Percentiles rank a stretch among this genome's conserved stretches.
Conservation (phyloP, 2,329 filamentous ascomycete species). For the Pezizomycotina sp. region DNA sequence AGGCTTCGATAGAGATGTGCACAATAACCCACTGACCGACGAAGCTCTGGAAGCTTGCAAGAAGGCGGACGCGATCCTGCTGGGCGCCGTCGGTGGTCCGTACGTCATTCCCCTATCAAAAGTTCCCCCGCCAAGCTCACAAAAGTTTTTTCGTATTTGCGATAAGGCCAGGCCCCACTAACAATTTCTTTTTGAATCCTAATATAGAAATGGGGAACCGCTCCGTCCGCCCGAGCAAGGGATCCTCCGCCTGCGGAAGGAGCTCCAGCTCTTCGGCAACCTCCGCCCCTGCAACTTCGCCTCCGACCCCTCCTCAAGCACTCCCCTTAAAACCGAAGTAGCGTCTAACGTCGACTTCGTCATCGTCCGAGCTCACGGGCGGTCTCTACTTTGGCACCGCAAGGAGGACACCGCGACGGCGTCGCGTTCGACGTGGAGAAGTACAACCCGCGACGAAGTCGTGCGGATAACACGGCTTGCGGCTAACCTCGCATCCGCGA, state of each 20-base stretch:
- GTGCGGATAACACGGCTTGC: conserved; percentile 74
- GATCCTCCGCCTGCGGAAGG: conserved; percentile 76
- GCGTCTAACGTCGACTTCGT: conserved; percentile 81
- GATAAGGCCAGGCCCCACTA: background rate
- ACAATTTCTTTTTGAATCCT: conserved; percentile 15
- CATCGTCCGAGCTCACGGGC: conserved; percentile 82
- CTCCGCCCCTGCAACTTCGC: conserved; percentile 92
- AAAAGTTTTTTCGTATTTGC: background rate
- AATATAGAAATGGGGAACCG: conserved; percentile 70
- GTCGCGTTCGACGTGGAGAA: too few species aligned
- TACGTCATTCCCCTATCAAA: conserved; percentile 31
- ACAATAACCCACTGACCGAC: conserved; percentile 63
- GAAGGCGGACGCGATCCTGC: conserved; percentile 70
- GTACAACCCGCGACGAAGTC: too few species aligned
- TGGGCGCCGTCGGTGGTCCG: conserved; percentile 93
- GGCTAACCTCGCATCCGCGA: conserved; percentile 62
- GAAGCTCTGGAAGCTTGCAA: conserved; percentile 70
- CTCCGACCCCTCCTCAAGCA: conserved; percentile 55
- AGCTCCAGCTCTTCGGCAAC: conserved; percentile 88
- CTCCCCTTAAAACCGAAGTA: conserved; percentile 70
- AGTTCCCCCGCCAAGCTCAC: conserved; percentile 12
- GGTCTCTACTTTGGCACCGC: conserved; percentile 88
- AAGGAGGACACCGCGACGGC: conserved; percentile 46
- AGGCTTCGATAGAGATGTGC: conserved; percentile 82
- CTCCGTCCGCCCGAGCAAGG: conserved; percentile 76